These are phyloP conservation scores for Theileria luwenshuni DNA, from an alignment of 169 alveolate species.

Conservation along the genomic window DNA sequence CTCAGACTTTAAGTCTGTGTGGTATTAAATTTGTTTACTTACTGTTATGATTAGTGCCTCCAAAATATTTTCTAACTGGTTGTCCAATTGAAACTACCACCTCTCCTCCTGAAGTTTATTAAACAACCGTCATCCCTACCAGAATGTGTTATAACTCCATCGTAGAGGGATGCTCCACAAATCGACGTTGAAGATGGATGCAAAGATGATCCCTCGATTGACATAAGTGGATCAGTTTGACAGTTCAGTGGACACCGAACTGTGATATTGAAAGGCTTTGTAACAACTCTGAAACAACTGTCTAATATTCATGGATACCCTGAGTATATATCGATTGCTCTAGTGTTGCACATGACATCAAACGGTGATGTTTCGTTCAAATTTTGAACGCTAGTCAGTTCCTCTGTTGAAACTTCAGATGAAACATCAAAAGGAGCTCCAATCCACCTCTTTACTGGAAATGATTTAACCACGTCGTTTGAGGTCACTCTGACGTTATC, in stretches of 20 bases:
- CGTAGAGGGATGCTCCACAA: conserved; percentile 86
- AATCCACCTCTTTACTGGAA: conserved; percentile 82
- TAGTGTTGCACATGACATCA: conserved; percentile 64
- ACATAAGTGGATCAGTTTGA: conserved; percentile 72
- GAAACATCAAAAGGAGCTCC: conserved; percentile 80
- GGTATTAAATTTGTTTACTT: conserved; percentile 4
- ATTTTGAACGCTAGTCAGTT: conserved; percentile 57
- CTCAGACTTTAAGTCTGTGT: conserved; percentile 40
- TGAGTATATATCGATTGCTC: conserved; percentile 60
- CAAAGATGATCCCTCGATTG: conserved; percentile 81
- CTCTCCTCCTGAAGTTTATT: conserved; percentile 78
- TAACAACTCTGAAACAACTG: conserved; percentile 54
- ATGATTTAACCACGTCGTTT: conserved; percentile 71
- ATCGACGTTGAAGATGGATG: conserved; percentile 87
- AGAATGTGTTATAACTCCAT: conserved; percentile 82
- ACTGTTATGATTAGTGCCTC: conserved; percentile 12
- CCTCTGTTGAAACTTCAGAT: conserved; percentile 69
- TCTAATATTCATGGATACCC: conserved; percentile 48
- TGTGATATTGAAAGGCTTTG: conserved; percentile 67
- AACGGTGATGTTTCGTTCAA: conserved; percentile 66
- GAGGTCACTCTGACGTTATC: conserved; percentile 75
- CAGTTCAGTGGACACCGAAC: conserved; percentile 86
- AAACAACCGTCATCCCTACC: conserved; percentile 26
- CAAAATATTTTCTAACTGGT: conserved; percentile 74
- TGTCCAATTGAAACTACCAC: conserved; percentile 79